Conservation (phyloP, 208 protist genomes). For the Leishmania major region DNA sequence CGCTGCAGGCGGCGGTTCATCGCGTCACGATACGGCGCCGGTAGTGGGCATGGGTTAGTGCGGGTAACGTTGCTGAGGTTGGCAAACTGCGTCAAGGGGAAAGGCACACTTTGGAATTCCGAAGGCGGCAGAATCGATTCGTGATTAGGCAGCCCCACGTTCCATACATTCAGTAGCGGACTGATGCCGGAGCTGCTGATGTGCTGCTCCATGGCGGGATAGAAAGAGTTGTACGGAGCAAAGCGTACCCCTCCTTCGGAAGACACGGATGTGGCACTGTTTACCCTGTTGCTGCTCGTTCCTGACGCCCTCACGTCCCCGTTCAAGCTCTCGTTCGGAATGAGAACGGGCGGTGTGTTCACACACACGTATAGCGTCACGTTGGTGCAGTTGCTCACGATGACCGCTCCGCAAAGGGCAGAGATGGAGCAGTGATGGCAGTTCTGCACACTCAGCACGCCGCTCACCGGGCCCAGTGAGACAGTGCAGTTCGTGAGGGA, state of each 20-base stretch:
- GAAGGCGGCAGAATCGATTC: slow-evolving; percentile 75
- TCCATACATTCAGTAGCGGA: slow-evolving; percentile 89
- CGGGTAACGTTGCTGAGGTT: slow-evolving; percentile 63
- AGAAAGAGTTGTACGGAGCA: slow-evolving; percentile 91
- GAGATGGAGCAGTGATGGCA: slow-evolving; percentile 88
- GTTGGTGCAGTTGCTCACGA: slow-evolving; percentile 78
- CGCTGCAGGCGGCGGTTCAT: slow-evolving; percentile 62
- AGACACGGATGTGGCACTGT: slow-evolving; percentile 7
- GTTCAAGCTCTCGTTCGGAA: slow-evolving; percentile 23
- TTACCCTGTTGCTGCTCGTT: slow-evolving; percentile 33
- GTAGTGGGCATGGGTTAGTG: slow-evolving; percentile 81
- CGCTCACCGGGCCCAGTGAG: slow-evolving; percentile 80
- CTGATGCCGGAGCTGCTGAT: slow-evolving; percentile 80
- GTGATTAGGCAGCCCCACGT: slow-evolving; percentile 72
- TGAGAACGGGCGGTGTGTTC: slow-evolving; percentile 87
- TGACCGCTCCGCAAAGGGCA: slow-evolving; percentile 74
- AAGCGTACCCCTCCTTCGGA: slow-evolving; percentile 65
- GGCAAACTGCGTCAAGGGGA: slow-evolving; percentile 63
- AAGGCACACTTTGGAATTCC: slow-evolving; percentile 80
- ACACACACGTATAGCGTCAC: slow-evolving; percentile 82
- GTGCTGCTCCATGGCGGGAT: slow-evolving; percentile 87
- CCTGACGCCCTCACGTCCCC: slow-evolving; percentile 18
- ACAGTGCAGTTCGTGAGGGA: slow-evolving; percentile 89
- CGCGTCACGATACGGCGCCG: slow-evolving; percentile 71
- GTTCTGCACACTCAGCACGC: slow-evolving; percentile 78